These are phyloP conservation scores for Neospermospora avenae DNA, from an alignment of 2,329 filamentous ascomycete species.

Conservation along the genomic window DNA sequence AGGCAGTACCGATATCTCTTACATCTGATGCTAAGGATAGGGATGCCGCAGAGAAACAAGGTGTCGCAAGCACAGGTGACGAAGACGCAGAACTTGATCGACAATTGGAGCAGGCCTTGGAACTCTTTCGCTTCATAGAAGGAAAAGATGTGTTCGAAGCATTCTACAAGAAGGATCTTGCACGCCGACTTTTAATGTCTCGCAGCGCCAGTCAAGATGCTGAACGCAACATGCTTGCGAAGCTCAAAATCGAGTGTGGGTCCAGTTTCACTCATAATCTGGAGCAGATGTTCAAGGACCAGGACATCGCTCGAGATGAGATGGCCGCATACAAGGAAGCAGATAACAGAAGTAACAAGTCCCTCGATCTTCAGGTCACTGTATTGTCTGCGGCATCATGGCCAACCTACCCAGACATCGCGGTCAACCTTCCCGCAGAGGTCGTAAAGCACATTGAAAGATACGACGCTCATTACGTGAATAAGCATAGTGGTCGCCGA, in stretches of 20 bases:
- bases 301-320: conserved; percentile 88
- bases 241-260: conserved; percentile 90
- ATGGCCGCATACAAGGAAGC: conserved; percentile 80
- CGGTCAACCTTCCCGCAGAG: conserved; percentile 69
- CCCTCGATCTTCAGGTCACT: conserved; percentile 77
- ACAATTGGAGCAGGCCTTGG: conserved; percentile 87
- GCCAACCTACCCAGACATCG: conserved; percentile 80
- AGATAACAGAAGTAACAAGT: conserved; percentile 46
- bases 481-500: conserved; percentile 83
- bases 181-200: conserved; percentile 83
- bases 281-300: conserved; percentile 99
- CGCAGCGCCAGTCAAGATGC: conserved; percentile 92
- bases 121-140: conserved; percentile 94
- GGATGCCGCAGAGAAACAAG: conserved; percentile 55
- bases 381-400: conserved; percentile 89
- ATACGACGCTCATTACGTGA: conserved; percentile 83
- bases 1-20: conserved; percentile 70
- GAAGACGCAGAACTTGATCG: conserved; percentile 90
- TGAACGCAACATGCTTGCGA: conserved; percentile 90
- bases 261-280: conserved; percentile 94
- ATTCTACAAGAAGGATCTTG: conserved; percentile 98
- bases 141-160: conserved; percentile 98
- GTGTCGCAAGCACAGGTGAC: conserved; percentile 68
- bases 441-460: conserved; percentile 73
- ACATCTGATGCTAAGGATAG: conserved; percentile 59